Percentiles rank a stretch among this genome's conserved stretches.
Conservation (phyloP, 768 basidiomycete species). For the Coprinopsis cinerea region DNA sequence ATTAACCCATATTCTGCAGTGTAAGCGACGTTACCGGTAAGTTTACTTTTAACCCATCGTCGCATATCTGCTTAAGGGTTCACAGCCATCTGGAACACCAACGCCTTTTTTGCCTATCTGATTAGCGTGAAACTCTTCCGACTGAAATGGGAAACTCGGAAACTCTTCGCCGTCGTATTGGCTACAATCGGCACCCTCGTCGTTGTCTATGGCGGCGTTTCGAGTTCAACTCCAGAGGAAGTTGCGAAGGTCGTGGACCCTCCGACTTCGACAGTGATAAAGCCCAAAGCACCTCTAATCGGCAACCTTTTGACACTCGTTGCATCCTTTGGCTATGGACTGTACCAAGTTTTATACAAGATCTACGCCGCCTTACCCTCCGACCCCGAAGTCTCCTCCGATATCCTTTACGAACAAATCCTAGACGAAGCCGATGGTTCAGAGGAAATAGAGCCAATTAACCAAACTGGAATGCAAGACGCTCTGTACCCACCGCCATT, state of each 20-base stretch:
- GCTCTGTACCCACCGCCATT: constrained; percentile 63
- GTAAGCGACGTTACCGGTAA: constrained; percentile 75
- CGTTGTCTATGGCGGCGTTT: constrained; percentile 76
- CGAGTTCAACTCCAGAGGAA: constrained; percentile 16
- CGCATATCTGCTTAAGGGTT: neutral
- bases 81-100: constrained; percentile 76
- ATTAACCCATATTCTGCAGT: constrained; percentile 32
- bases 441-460: constrained; percentile 11
- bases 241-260: neutral
- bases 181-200: constrained; percentile 77
- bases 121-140: constrained; percentile 71
- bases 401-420: constrained; percentile 40
- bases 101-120: constrained; percentile 87
- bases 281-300: constrained; percentile 50
- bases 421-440: constrained; percentile 29
- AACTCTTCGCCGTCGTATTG: constrained; percentile 65
- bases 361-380: constrained; percentile 64
- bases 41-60: constrained; percentile 12
- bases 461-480: constrained; percentile 17
- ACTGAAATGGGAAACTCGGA: constrained; percentile 56
- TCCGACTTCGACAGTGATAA: constrained; percentile 13
- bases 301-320: constrained; percentile 72
- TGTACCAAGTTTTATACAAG: constrained; percentile 86
- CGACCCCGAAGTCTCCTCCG: constrained; percentile 46
- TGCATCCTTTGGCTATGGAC: constrained; percentile 66